phyloP scores from a whole-genome alignment of 2,329 filamentous ascomycete species.

The Pseudogymnoascus sp. region DNA sequence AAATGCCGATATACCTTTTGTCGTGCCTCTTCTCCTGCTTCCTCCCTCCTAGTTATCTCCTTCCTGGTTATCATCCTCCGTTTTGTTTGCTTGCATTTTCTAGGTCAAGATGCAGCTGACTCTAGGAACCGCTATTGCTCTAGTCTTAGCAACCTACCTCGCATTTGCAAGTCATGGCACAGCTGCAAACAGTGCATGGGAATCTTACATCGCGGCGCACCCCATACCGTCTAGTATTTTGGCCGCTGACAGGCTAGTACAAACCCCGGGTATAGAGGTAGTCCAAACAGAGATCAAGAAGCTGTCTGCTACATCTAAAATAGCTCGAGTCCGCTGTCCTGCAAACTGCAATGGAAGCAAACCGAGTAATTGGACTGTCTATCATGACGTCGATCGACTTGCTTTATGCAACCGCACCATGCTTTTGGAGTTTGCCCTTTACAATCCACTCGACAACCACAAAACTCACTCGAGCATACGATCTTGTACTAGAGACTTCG shows the following conservation, averaged over 20 bases:
- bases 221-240: neutral
- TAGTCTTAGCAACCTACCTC: neutral
- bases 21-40: neutral
- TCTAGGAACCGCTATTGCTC: neutral
- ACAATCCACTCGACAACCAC: slow-evolving; percentile 13
- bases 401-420: slow-evolving; percentile 12
- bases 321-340: slow-evolving; percentile 7
- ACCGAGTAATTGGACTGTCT: slow-evolving; percentile 15
- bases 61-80: neutral
- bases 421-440: slow-evolving; percentile 15
- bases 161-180: neutral
- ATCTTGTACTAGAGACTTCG: neutral
- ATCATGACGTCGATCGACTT: slow-evolving; percentile 13
- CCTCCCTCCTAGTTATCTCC: neutral
- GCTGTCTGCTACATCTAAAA: neutral
- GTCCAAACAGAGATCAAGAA: neutral
- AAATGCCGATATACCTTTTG: neutral
- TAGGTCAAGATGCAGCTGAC: neutral
- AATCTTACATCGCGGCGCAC: slow-evolving; percentile 1
- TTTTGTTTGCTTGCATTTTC: neutral
- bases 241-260: neutral
- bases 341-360: slow-evolving; percentile 10
- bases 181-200: neutral
- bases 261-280: neutral
- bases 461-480: slow-evolving; percentile 12